Evolutionary conservation across 371 early-diverging fungal genomes (phyloP), one percentile per base, ranked within the genome.

Genomic region (Mucor plumbeus): DNA sequence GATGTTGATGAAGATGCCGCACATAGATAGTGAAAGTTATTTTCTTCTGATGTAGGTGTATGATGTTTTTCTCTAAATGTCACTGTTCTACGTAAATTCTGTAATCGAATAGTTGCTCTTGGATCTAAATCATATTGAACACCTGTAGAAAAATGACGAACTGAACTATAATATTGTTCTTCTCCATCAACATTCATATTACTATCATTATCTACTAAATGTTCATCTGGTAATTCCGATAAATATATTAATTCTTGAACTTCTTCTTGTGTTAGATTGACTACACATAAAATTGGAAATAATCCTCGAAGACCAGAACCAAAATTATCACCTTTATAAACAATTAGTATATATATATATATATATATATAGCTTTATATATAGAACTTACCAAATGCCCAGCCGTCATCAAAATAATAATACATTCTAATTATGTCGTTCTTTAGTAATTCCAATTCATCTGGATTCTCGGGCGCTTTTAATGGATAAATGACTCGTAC

Each of bases 401-500:
- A 90, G 33, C 88, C 88, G 70, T 90, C 90, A 65, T 87, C 86
- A 73, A 85, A 82, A 56, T 78, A 79, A 41, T 78, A 69, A 21
- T 76, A 76, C 36, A 92, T 84, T 7, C 79, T 80, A 10, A 92
- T 73, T 61, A 88, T 78, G 72, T 92, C 92, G 34, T 87, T 87
- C 7, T 76, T 74, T 14, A 73, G 41, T 41, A 92, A 70, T 39
- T 80, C 83, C 13, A 92, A 68, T 69, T 92, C 92, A 68, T 92
- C 92, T 4, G 84, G 71, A 63, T 79, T 74, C 33, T 76, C 71
- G 1, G 87, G 61, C n/a, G 63, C 55, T 34, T 55, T 58, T 8
- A 57, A 53, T 14, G 56, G 58, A 62, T 66, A 66, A 59, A 62
- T 56, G 13, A 62, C 71, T 58, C 64, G 34, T 4, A 66, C 71